A percentile compares a stretch with the other conserved stretches of the same genome.
These are phyloP conservation scores for Euphorbia tirucalli DNA, from an alignment of 345 rosid species.

Conservation along the genomic window DNA sequence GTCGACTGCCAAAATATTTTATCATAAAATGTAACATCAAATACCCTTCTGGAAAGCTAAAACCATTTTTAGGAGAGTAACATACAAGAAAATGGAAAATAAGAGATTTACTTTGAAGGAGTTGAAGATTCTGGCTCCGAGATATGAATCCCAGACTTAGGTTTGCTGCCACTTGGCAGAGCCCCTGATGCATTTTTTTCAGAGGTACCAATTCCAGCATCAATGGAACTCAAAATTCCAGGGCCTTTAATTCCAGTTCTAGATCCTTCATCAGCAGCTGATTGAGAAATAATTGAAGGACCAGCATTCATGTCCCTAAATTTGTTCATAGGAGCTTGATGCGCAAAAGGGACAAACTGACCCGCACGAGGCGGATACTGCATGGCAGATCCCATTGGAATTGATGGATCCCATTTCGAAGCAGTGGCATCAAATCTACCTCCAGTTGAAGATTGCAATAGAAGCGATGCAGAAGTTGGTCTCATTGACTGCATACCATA, in stretches of 20 bases:
- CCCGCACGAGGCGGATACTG: slow-evolving; percentile 61
- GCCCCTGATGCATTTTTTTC: slow-evolving; percentile 43
- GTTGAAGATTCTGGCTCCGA: slow-evolving; percentile 53
- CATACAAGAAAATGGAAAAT: background rate
- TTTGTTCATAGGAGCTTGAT: slow-evolving; percentile 59
- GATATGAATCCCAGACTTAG: slow-evolving; percentile 35
- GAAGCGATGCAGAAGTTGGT: slow-evolving; percentile 50
- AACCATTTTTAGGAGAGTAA: background rate
- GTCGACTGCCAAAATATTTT: slow-evolving; percentile 41
- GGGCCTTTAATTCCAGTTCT: slow-evolving; percentile 90
- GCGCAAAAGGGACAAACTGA: slow-evolving; percentile 60
- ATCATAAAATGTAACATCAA: slow-evolving; percentile 4
- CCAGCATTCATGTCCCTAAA: slow-evolving; percentile 57
- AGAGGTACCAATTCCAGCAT: slow-evolving; percentile 28
- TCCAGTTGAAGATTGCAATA: slow-evolving; percentile 46
- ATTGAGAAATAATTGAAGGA: slow-evolving; percentile 54
- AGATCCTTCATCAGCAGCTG: slow-evolving; percentile 99
- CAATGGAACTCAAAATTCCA: slow-evolving; percentile 49
- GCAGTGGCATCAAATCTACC: slow-evolving; percentile 41
- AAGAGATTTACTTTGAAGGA: slow-evolving; percentile 54
- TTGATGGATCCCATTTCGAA: slow-evolving; percentile 51
- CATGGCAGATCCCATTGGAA: slow-evolving; percentile 43
- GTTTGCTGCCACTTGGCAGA: slow-evolving; percentile 46
- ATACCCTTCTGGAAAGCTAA: background rate
- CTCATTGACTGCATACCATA: slow-evolving; percentile 42